Percentiles rank a stretch among this genome's conserved stretches.
phyloP scores from a whole-genome alignment of 768 basidiomycete genomes.

The Peribolospora kevripleyi region DNA sequence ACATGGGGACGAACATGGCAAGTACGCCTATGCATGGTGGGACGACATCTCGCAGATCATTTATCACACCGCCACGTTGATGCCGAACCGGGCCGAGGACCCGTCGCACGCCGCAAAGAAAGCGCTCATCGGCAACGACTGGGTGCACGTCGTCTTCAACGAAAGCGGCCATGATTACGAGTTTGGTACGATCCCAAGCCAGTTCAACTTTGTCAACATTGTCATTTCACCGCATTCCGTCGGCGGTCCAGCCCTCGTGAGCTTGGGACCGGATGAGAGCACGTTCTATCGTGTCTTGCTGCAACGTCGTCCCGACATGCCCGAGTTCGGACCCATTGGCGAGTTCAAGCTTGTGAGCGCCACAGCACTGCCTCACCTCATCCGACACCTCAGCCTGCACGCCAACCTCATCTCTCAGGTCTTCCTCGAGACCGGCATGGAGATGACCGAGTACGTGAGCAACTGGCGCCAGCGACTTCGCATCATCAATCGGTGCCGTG shows the following conservation, averaged over 20 bases:
- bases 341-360: slow-evolving; percentile 86
- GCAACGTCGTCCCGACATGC: slow-evolving; percentile 70
- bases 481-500: slow-evolving; percentile 5
- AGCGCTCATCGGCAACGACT: slow-evolving; percentile 88
- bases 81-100: slow-evolving; percentile 51
- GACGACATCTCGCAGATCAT: slow-evolving; percentile 87
- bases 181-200: slow-evolving; percentile 74
- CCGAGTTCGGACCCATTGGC: slow-evolving; percentile 78
- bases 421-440: slow-evolving; percentile 18
- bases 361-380: slow-evolving; percentile 56
- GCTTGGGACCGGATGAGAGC: slow-evolving; percentile 59
- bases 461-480: slow-evolving; percentile 11
- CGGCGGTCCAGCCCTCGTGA: slow-evolving; percentile 61
- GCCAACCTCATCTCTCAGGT: slow-evolving; percentile 78
- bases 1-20: slow-evolving; percentile 53
- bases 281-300: slow-evolving; percentile 75
- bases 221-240: slow-evolving; percentile 81
- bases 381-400: slow-evolving; percentile 64
- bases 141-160: slow-evolving; percentile 89
- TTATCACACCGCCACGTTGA: slow-evolving; percentile 89
- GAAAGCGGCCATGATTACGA: slow-evolving; percentile 64
- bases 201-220: slow-evolving; percentile 94
- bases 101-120: slow-evolving; percentile 63
- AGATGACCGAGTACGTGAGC: slow-evolving; percentile 9
- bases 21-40: slow-evolving; percentile 98